A percentile compares a stretch with the other conserved stretches of the same genome.
These are phyloP conservation scores for Gracilaria gracilis DNA, from an alignment of 23 red algal species.

Conservation along the genomic window DNA sequence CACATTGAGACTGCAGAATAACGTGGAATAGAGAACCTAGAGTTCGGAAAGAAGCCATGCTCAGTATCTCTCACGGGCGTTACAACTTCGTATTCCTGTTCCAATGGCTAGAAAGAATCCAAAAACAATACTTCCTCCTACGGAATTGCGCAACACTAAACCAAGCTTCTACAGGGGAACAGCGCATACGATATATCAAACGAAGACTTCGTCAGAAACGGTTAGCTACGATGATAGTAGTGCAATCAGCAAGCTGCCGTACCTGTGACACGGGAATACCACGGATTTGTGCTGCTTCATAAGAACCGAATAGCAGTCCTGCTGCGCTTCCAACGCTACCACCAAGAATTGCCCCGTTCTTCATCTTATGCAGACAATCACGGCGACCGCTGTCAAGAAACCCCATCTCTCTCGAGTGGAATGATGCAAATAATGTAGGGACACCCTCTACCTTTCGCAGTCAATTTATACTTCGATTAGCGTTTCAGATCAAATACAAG, in stretches of 20 bases:
- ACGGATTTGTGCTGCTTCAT: constrained; percentile 65
- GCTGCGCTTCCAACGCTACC: constrained; percentile 75
- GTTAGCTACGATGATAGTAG: not conserved
- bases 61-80: constrained; percentile 68
- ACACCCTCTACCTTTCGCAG: not conserved
- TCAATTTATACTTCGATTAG: not conserved
- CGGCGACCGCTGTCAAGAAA: constrained; percentile 63
- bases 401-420: constrained; percentile 31
- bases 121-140: constrained; percentile 87
- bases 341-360: constrained; percentile 70
- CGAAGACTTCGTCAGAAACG: not conserved
- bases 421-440: not conserved
- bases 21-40: not conserved
- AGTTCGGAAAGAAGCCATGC: not conserved
- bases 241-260: not conserved
- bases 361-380: constrained; percentile 77
- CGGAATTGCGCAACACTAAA: constrained; percentile 84
- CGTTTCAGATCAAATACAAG: not conserved
- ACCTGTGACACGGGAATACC: constrained; percentile 76
- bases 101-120: constrained; percentile 99
- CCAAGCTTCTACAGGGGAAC: constrained; percentile 77
- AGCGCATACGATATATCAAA: not conserved
- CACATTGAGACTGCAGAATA: not conserved
- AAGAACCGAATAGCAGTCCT: constrained; percentile 73
- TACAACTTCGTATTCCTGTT: constrained; percentile 90